A percentile compares a stretch with the other conserved stretches of the same genome.
Conservation (phyloP, 2,329 filamentous ascomycete species). For the Lasiodiplodia gonubiensis region DNA sequence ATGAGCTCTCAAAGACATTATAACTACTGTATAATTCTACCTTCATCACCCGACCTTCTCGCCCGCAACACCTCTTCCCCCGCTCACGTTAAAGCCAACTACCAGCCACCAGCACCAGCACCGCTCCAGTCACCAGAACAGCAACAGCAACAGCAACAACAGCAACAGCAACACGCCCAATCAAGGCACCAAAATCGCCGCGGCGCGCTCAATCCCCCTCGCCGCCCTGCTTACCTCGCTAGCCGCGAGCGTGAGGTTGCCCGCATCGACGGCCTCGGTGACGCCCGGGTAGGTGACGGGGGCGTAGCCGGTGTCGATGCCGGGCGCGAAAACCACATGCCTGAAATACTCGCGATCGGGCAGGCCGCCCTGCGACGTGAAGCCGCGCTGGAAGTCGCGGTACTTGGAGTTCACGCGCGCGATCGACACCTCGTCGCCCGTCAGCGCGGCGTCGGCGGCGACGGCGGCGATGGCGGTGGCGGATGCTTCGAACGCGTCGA, state of each 20-base stretch:
- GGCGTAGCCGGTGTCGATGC: slow-evolving; percentile 48
- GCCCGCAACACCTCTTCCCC: too few relatives aligned
- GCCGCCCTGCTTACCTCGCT: slow-evolving; percentile 26
- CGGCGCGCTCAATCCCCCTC: slow-evolving; percentile 15
- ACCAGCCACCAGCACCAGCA: not conserved
- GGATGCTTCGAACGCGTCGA: slow-evolving; percentile 43
- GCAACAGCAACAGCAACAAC: not conserved
- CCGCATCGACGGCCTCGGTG: slow-evolving; percentile 43
- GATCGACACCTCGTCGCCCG: slow-evolving; percentile 39
- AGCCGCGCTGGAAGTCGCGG: slow-evolving; percentile 53
- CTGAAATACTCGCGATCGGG: slow-evolving; percentile 53
- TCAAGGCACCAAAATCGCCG: slow-evolving; percentile 26
- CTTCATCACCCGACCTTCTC: not conserved
- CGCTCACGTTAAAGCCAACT: too few relatives aligned
- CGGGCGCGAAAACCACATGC: slow-evolving; percentile 55
- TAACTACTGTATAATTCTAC: not conserved
- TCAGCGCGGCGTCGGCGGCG: slow-evolving; percentile 36
- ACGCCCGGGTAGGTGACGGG: slow-evolving; percentile 47
- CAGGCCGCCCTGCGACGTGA: slow-evolving; percentile 54
- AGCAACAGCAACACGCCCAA: too few relatives aligned
- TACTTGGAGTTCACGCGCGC: slow-evolving; percentile 52
- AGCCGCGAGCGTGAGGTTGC: slow-evolving; percentile 33
- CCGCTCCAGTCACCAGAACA: not conserved
- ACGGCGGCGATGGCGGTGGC: slow-evolving; percentile 38
- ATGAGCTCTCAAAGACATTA: not conserved